Conservation (phyloP, 495 filamentous ascomycete species). For the Talaromyces nanjingensis region DNA sequence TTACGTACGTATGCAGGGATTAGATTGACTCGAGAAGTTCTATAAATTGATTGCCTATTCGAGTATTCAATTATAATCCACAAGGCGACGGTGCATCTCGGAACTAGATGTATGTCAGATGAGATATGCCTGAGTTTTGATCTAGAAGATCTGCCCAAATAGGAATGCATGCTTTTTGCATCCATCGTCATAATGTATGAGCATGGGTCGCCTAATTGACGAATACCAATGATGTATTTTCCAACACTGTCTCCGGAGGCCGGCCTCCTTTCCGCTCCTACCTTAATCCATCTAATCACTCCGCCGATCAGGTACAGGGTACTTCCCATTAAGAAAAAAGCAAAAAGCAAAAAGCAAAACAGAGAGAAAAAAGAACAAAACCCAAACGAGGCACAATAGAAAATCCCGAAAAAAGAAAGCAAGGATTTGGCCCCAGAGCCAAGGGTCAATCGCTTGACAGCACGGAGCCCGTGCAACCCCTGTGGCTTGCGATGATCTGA, state of each 20-base stretch:
- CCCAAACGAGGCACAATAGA: background rate
- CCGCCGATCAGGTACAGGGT: background rate
- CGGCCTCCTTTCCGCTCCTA: background rate
- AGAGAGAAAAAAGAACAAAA: background rate
- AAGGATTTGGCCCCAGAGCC: background rate
- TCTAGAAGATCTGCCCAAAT: background rate
- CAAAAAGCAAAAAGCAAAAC: background rate
- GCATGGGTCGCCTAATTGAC: background rate
- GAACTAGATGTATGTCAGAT: background rate
- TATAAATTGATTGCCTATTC: background rate
- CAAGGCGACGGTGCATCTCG: background rate
- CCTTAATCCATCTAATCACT: background rate
- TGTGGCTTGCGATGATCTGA: conserved; percentile 4
- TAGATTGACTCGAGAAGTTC: background rate
- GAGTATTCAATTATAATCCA: background rate
- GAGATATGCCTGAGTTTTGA: background rate
- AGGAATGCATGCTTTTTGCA: background rate
- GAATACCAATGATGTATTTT: background rate
- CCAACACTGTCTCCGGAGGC: background rate
- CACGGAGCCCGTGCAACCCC: conserved; percentile 3
- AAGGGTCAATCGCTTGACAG: background rate
- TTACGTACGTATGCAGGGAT: background rate
- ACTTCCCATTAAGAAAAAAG: background rate
- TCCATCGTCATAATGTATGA: background rate
- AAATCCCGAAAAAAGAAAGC: background rate